Percentiles rank a stretch among this genome's conserved stretches.
Evolutionary conservation across 148 eudicot species (phyloP).

Genomic region (Chenopodium berlandieri): DNA sequence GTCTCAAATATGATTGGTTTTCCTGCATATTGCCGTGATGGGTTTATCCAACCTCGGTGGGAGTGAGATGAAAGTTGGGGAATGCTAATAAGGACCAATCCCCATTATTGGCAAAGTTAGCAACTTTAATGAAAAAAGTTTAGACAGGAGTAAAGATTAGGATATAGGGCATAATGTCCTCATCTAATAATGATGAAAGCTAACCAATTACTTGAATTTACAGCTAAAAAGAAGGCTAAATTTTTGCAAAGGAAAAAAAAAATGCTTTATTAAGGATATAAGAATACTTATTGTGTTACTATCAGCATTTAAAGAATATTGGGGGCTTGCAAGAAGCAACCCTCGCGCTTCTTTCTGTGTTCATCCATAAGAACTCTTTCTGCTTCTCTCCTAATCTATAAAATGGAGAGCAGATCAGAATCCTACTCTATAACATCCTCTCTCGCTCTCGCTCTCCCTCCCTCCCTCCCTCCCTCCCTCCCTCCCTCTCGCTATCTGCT

Average conservation of each 20-base stretch:
- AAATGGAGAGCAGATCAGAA: constrained; percentile 30
- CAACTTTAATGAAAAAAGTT: constrained; percentile 8
- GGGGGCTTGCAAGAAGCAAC: not conserved
- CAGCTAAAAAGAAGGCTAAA: constrained; percentile 8
- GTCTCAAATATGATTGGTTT: not conserved
- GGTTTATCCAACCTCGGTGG: not conserved
- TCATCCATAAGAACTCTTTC: constrained; percentile 9
- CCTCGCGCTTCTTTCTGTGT: constrained; percentile 13
- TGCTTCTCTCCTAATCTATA: constrained; percentile 23
- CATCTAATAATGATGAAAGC: constrained; percentile 21
- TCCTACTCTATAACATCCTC: constrained; percentile 17
- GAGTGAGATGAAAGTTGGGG: not conserved
- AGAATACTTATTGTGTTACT: constrained; percentile 13
- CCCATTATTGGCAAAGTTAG: constrained; percentile 1
- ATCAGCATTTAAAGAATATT: constrained; percentile 31
- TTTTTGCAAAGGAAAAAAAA: not conserved
- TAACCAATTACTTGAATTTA: constrained; percentile 8
- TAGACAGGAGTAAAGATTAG: constrained; percentile 5
- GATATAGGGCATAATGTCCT: constrained; percentile 11
- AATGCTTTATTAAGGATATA: constrained; percentile 4
- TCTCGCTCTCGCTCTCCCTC: not conserved
- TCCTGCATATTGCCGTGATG: not conserved
- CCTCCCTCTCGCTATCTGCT: not conserved
- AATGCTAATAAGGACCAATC: not conserved
- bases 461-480: constrained; percentile 8